Conservation (phyloP, 345 rosid genomes). For the Dimocarpus longan region DNA sequence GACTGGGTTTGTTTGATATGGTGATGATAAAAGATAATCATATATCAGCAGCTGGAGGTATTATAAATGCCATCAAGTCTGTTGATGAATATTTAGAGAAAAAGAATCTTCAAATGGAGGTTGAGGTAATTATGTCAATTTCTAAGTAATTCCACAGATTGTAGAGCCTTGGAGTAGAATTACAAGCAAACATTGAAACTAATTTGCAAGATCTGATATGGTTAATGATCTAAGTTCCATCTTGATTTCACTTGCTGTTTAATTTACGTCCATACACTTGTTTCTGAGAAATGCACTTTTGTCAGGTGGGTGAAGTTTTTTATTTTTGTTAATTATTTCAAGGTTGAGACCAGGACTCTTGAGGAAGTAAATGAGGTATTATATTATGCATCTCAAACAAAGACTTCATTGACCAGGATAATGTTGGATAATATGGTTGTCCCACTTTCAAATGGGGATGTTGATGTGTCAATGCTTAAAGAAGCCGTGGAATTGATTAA, state of each 20-base stretch:
- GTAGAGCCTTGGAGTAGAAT: constrained; percentile 4
- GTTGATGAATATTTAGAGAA: constrained; percentile 69
- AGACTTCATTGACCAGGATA: constrained; percentile 72
- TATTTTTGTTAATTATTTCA: background rate
- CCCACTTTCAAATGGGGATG: constrained; percentile 79
- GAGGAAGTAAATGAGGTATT: constrained; percentile 82
- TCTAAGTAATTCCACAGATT: constrained; percentile 3
- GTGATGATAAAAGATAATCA: constrained; percentile 97
- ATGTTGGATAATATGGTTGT: constrained; percentile 97
- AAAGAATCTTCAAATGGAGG: constrained; percentile 80
- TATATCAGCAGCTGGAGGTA: constrained; percentile 90
- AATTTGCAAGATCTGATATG: constrained; percentile 5
- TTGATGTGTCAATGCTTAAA: constrained; percentile 85
- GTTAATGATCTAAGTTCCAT: background rate
- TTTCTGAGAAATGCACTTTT: background rate
- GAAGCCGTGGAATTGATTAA: constrained; percentile 70
- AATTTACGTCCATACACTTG: no score
- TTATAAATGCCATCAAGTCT: constrained; percentile 69
- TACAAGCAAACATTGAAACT: constrained; percentile 10
- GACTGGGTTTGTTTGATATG: constrained; percentile 99
- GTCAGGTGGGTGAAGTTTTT: background rate
- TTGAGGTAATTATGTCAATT: constrained; percentile 65
- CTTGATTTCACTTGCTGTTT: constrained; percentile 4
- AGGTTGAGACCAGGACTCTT: constrained; percentile 93
- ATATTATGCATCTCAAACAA: constrained; percentile 52